Evolutionary conservation across 2,329 filamentous ascomycete species (phyloP).

Genomic region (Penicillium sp.): DNA sequence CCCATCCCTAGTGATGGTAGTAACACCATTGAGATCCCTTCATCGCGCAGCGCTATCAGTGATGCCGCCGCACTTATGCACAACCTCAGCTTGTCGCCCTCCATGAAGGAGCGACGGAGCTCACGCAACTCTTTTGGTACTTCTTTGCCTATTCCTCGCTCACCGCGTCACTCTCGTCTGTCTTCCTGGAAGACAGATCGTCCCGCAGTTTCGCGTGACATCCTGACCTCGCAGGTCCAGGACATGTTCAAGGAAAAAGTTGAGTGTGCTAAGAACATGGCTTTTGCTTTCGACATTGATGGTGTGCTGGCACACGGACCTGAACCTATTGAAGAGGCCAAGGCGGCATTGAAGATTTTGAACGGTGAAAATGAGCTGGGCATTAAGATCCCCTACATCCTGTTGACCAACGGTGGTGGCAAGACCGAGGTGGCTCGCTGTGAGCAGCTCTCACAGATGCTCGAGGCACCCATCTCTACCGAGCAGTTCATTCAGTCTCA

Average conservation of each 20-base stretch:
- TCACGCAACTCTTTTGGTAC: conserved; percentile 77
- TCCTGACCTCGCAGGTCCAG: conserved; percentile 70
- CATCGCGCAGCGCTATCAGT: conserved; percentile 66
- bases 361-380: conserved; percentile 76
- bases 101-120: conserved; percentile 64
- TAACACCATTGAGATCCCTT: conserved; percentile 67
- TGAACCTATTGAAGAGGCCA: conserved; percentile 67
- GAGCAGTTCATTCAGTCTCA: conserved; percentile 78
- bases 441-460: conserved; percentile 66
- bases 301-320: conserved; percentile 74
- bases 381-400: conserved; percentile 75
- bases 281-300: conserved; percentile 70
- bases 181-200: conserved; percentile 59
- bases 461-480: conserved; percentile 63
- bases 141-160: conserved; percentile 69
- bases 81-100: conserved; percentile 67
- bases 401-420: conserved; percentile 73
- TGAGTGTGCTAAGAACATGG: conserved; percentile 72
- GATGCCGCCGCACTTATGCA: conserved; percentile 72
- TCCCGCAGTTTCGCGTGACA: conserved; percentile 60
- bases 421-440: conserved; percentile 67
- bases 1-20: conserved; percentile 36
- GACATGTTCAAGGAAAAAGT: conserved; percentile 67
- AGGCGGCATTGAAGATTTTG: conserved; percentile 66
- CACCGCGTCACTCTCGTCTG: conserved; percentile 67